Evolutionary conservation across 441 rosid species (phyloP).

Genomic region (Euphorbia schlechtendalii): DNA sequence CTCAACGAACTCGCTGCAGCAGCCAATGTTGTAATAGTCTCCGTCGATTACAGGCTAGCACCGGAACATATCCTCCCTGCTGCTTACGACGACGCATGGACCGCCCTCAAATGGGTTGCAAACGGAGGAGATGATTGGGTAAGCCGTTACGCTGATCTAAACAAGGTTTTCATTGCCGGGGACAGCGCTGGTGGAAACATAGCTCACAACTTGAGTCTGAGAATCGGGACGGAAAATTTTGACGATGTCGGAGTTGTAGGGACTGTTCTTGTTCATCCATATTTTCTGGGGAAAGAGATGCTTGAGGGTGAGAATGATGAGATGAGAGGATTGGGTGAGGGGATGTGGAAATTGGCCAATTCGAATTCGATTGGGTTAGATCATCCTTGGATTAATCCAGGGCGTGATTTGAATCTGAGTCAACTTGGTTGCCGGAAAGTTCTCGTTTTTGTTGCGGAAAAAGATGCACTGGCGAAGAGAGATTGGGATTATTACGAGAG

Average conservation of each 20-base stretch:
- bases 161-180: constrained; percentile 26
- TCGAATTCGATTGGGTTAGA: neutral
- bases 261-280: constrained; percentile 2
- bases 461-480: constrained; percentile 24
- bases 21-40: neutral
- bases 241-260: neutral
- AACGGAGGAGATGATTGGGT: constrained; percentile 35
- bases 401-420: neutral
- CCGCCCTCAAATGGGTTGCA: no score
- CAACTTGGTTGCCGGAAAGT: constrained; percentile 18
- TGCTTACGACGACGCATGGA: no score
- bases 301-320: neutral
- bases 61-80: neutral
- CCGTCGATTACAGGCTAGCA: neutral
- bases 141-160: constrained; percentile 27
- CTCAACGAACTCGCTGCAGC: neutral
- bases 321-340: neutral
- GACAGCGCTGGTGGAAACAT: constrained; percentile 37
- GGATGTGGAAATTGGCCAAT: neutral
- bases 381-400: neutral
- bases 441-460: constrained; percentile 21
- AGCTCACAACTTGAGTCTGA: constrained; percentile 28
- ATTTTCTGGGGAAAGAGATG: constrained; percentile 1
- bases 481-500: constrained; percentile 28
- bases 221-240: neutral